Percentiles rank a stretch among this genome's conserved stretches.
Conservation (phyloP, 2,329 filamentous ascomycete genomes). For the Penicillium sp. region DNA sequence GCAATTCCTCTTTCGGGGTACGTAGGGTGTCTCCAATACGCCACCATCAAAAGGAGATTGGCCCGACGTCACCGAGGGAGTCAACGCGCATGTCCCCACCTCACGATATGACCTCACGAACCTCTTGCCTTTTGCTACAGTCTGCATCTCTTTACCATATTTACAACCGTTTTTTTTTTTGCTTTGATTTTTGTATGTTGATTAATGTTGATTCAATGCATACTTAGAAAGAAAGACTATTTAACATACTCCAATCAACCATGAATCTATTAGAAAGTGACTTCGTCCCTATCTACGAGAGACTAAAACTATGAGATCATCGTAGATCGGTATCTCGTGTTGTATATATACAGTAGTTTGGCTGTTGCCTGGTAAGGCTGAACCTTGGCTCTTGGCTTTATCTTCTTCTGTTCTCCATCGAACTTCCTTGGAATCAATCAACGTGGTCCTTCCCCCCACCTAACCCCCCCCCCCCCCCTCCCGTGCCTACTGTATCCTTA, state of each 20-base stretch:
- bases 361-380: constrained; percentile 24
- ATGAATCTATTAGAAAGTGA: too few species aligned
- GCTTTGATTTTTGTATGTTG: not conserved
- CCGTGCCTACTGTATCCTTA: not conserved
- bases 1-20: constrained; percentile 91
- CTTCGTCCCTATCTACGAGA: too few species aligned
- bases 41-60: constrained; percentile 1
- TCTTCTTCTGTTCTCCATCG: not conserved
- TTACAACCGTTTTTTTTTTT: not conserved
- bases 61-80: constrained; percentile 2
- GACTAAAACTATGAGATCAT: not conserved
- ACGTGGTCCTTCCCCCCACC: not conserved
- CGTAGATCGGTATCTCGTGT: not conserved
- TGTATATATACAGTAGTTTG: not conserved
- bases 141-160: not conserved
- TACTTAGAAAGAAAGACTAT: not conserved
- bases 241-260: not conserved
- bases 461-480: not conserved
- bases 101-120: constrained; percentile 11
- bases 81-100: not conserved
- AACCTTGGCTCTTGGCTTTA: constrained; percentile 17
- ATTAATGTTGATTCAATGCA: too few species aligned
- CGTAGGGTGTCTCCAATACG: constrained; percentile 34
- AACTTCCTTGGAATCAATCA: not conserved
- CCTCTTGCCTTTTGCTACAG: not conserved